These are phyloP conservation scores for Candida anutae DNA, from an alignment of 1,139 yeast genomes.

Conservation along the genomic window DNA sequence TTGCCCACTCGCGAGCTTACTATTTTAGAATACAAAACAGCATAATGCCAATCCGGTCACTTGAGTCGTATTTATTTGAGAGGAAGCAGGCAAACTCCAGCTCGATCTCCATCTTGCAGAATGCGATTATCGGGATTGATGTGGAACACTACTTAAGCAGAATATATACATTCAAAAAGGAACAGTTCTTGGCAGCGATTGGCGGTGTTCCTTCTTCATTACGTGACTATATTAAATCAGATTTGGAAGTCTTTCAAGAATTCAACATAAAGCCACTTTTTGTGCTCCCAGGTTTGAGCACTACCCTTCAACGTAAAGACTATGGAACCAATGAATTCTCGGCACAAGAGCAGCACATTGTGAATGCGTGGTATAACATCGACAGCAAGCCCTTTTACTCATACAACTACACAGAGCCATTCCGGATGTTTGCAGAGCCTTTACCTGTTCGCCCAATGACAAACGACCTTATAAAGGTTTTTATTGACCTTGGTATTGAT, in stretches of 20 bases:
- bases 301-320: conserved; percentile 24
- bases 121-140: conserved; percentile 76
- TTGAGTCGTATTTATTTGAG: conserved; percentile 68
- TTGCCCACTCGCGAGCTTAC: not conserved
- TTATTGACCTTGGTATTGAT: conserved; percentile 51
- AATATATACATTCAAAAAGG: conserved; percentile 56
- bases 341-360: conserved; percentile 38
- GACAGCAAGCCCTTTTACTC: conserved; percentile 19
- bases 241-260: conserved; percentile 53
- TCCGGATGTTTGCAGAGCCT: conserved; percentile 41
- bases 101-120: conserved; percentile 59
- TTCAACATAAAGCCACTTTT: conserved; percentile 68
- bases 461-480: conserved; percentile 48
- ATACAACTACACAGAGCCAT: conserved; percentile 28
- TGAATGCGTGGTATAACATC: conserved; percentile 39
- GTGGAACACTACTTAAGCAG: conserved; percentile 70
- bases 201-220: conserved; percentile 78
- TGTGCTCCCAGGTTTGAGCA: conserved; percentile 55
- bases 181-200: conserved; percentile 67
- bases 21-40: not conserved
- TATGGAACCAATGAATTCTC: conserved; percentile 33
- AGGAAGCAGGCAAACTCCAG: conserved; percentile 54
- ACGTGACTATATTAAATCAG: conserved; percentile 49
- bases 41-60: conserved; percentile 51
- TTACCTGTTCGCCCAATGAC: conserved; percentile 42